Percentiles rank a stretch among this genome's conserved stretches.
phyloP scores from a whole-genome alignment of 2,329 filamentous ascomycete species.

The Corinectria fuckeliana region DNA sequence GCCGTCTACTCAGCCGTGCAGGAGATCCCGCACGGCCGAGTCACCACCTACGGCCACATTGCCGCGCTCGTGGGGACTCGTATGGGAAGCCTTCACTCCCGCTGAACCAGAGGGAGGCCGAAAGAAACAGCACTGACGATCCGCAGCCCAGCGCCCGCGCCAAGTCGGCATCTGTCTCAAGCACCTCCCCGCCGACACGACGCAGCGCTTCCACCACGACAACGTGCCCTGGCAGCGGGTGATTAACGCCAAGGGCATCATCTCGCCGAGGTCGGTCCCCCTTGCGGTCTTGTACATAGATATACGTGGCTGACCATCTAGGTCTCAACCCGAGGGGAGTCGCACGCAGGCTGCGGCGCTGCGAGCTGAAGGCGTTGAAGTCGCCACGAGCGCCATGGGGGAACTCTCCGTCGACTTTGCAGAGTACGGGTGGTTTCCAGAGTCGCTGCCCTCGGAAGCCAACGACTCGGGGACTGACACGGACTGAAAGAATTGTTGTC shows the following conservation, averaged over 20 bases:
- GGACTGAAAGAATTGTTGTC: background rate
- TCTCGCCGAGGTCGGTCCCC: conserved; percentile 74
- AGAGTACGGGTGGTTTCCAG: conserved; percentile 64
- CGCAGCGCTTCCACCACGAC: conserved; percentile 67
- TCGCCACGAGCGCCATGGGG: conserved; percentile 56
- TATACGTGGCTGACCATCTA: conserved; percentile 29
- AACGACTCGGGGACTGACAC: conserved; percentile 4
- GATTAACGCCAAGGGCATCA: conserved; percentile 84
- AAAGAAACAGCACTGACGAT: background rate
- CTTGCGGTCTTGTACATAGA: background rate
- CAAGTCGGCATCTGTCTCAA: conserved; percentile 93
- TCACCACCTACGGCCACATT: conserved; percentile 88
- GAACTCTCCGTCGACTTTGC: conserved; percentile 59
- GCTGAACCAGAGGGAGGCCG: background rate
- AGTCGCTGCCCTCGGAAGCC: conserved; percentile 54
- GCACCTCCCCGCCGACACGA: conserved; percentile 69
- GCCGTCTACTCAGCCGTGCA: conserved; percentile 85
- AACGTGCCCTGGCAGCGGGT: conserved; percentile 97
- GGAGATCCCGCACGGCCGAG: conserved; percentile 81
- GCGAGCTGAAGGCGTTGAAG: conserved; percentile 58
- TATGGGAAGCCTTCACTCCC: conserved; percentile 56
- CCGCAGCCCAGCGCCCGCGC: conserved; percentile 70
- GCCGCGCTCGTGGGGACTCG: conserved; percentile 75
- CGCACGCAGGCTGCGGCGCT: conserved; percentile 59
- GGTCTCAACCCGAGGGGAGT: conserved; percentile 56